These are phyloP conservation scores for Buddleja alternifolia DNA, from an alignment of 257 asterid genomes.

Conservation along the genomic window DNA sequence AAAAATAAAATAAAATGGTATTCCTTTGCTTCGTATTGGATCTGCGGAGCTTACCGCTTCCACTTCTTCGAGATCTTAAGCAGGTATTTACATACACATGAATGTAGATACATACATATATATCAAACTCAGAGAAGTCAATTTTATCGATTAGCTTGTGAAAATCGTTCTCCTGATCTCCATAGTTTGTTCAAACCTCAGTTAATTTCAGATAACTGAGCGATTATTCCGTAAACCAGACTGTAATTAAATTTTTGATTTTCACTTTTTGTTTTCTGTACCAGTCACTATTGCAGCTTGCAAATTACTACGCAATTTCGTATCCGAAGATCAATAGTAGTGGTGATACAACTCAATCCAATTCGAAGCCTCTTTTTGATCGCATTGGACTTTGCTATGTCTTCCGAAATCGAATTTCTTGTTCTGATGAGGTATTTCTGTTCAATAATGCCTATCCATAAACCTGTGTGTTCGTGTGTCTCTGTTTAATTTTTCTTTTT, in stretches of 20 bases:
- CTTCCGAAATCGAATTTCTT: constrained; percentile 50
- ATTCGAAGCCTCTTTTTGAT: constrained; percentile 63
- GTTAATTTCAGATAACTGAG: neutral
- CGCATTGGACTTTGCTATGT: constrained; percentile 82
- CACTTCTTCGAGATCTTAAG: constrained; percentile 79
- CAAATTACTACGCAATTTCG: constrained; percentile 73
- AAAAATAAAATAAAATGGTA: constrained; percentile 62
- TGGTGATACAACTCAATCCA: constrained; percentile 37
- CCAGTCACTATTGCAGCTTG: constrained; percentile 86
- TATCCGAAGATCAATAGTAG: constrained; percentile 32
- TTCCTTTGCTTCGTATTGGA: constrained; percentile 83
- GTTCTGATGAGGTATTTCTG: constrained; percentile 60
- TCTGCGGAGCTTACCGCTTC: constrained; percentile 71
- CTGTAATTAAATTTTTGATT: constrained; percentile 9
- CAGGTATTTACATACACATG: constrained; percentile 49
- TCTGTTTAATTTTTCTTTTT: neutral
- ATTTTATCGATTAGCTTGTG: constrained; percentile 7
- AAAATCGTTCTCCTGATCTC: neutral
- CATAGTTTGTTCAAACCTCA: too few species aligned
- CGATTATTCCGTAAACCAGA: neutral
- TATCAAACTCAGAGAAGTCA: neutral
- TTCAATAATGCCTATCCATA: neutral
- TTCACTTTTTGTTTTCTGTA: constrained; percentile 19
- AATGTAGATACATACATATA: neutral
- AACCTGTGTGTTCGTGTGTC: neutral